Evolutionary conservation across 352 stramenopile species (phyloP).

Genomic region (Globisporangium middletonii): DNA sequence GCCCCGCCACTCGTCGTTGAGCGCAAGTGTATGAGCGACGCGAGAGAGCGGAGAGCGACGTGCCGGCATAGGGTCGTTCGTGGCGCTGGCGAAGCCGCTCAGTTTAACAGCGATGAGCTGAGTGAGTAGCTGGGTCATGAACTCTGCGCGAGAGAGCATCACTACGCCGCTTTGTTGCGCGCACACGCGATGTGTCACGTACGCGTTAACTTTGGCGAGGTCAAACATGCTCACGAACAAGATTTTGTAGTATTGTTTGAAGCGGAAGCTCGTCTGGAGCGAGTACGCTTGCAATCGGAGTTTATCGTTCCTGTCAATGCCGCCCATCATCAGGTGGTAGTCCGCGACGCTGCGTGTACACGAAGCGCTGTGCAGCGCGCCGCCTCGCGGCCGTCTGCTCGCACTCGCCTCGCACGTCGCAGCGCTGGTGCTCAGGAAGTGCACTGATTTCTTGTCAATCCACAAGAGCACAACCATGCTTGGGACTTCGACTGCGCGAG

Average conservation of each 20-base stretch:
- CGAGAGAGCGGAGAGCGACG: neutral
- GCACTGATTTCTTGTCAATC: constrained; percentile 1
- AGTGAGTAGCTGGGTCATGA: neutral
- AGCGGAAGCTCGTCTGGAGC: constrained; percentile 1
- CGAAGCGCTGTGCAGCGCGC: neutral
- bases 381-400: neutral
- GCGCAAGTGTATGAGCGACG: neutral
- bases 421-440: neutral
- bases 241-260: neutral
- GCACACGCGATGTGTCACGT: constrained; percentile 1
- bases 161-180: neutral
- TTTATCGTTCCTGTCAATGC: constrained; percentile 7
- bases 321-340: constrained; percentile 15
- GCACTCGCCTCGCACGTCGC: neutral
- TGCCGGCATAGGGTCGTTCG: neutral
- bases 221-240: constrained; percentile 6
- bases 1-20: neutral
- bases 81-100: neutral
- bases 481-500: too few relatives aligned
- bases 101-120: neutral
- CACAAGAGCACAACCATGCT: too few relatives aligned
- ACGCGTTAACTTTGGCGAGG: constrained; percentile 4
- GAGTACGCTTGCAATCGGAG: constrained; percentile 13
- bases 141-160: neutral
- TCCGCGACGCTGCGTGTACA: neutral